Base-by-base conservation (phyloP, 495 filamentous ascomycete genomes). In the Aspergillus cristatus region DNA sequence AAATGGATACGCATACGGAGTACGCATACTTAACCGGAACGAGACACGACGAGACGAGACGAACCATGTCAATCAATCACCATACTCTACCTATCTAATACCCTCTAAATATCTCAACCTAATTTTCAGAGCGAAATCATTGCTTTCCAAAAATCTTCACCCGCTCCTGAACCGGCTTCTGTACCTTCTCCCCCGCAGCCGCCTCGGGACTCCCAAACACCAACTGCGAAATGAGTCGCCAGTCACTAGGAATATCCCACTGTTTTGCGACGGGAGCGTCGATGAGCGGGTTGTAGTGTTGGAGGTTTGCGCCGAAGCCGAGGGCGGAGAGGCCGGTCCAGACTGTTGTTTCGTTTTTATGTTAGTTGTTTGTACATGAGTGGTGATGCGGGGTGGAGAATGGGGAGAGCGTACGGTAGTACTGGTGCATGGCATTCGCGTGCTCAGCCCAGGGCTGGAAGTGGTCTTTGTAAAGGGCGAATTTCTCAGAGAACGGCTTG, bases 201-300 rank as follows among this genome's bases (percentile, higher is more conserved):
- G 38, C 60, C 34, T 60, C 59, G 17, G 57, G 61, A 28, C 54
- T 61, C 10, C 72, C 72, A 47, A 74, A 74, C 35, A 75, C 71
- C 41, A 76, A 35, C 43, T 76, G 71, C 4, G 70, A 60, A 40
- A 64, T 55, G 14, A 72, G 49, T 4, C 48, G 50, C 68, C 70
- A 76, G 3, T 62, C 61, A 12, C 31, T 42, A 13, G 72, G 72
- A 30, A 76, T 48, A 34, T 57, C 50, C 54, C 60, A 74, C 38
- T 62, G 51, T 33, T 66, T 60, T 17, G 60, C 48, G 12, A 74
- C 53, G 8, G 47, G 52, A 7, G 50, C 48, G 44, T 74, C 65
- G 45, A 75, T 66, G 4, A 71, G 50, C 1, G 68, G 67, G 46
- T 72, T 74, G 43, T 73, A 74, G 54, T 76, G 72, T 57, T 76